These are phyloP conservation scores for Wilhelminamyces savonicus DNA, from an alignment of 805 yeast species.

Conservation along the genomic window DNA sequence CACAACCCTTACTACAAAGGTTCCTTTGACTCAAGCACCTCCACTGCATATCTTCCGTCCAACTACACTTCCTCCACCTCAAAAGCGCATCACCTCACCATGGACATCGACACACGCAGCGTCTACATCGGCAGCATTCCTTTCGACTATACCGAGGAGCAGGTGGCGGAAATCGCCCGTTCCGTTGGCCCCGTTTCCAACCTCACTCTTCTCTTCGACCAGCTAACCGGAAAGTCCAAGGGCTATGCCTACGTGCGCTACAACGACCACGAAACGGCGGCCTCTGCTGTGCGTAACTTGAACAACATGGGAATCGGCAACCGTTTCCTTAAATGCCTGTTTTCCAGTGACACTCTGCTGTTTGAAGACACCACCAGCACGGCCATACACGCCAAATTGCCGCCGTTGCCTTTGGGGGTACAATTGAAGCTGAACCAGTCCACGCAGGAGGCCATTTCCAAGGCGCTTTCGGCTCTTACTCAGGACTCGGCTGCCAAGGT, in stretches of 20 bases:
- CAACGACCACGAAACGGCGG: slow-evolving; percentile 77
- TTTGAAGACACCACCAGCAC: slow-evolving; percentile 8
- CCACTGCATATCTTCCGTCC: too few species aligned
- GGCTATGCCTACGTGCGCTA: slow-evolving; percentile 88
- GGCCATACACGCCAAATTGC: slow-evolving; percentile 21
- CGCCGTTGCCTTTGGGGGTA: slow-evolving; percentile 35
- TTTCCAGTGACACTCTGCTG: slow-evolving; percentile 44
- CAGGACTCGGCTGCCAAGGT: slow-evolving; percentile 41
- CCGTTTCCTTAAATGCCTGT: slow-evolving; percentile 68
- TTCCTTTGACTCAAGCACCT: too few species aligned
- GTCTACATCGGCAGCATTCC: slow-evolving; percentile 87
- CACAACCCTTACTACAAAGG: too few species aligned
- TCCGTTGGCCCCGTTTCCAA: slow-evolving; percentile 85
- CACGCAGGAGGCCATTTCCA: slow-evolving; percentile 38
- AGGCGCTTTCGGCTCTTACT: slow-evolving; percentile 42
- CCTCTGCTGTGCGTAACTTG: slow-evolving; percentile 84
- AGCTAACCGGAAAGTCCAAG: slow-evolving; percentile 82
- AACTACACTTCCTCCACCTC: too few species aligned
- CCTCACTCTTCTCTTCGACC: slow-evolving; percentile 75
- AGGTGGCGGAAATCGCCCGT: slow-evolving; percentile 75
- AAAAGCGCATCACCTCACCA: too few species aligned
- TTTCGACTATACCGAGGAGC: slow-evolving; percentile 90
- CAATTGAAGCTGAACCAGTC: slow-evolving; percentile 35
- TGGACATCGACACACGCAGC: slow-evolving; percentile 7
- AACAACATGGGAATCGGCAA: slow-evolving; percentile 73